Evolutionary conservation across 2,329 filamentous ascomycete species (phyloP).

Genomic region (Myrmaecium sp.): DNA sequence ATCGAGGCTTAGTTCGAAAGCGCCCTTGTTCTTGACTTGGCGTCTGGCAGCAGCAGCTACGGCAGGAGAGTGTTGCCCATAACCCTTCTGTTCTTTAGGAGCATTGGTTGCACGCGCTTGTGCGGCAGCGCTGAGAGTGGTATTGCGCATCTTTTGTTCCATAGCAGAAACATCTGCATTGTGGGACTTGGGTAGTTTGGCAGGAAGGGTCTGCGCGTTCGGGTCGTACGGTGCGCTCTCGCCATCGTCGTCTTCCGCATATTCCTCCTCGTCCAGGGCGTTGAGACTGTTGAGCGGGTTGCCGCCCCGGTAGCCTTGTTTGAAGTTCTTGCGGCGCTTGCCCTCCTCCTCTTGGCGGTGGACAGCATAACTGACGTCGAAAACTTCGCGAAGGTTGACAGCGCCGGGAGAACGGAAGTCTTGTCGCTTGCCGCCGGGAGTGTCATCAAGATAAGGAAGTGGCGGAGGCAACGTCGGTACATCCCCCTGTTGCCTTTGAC

Average conservation of each 20-base stretch:
- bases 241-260: conserved; percentile 49
- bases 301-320: conserved; percentile 48
- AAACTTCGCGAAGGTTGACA: conserved; percentile 90
- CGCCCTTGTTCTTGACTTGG: conserved; percentile 62
- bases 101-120: conserved; percentile 33
- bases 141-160: conserved; percentile 74
- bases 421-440: conserved; percentile 41
- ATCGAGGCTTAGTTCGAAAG: conserved; percentile 83
- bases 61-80: conserved; percentile 73
- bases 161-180: conserved; percentile 51
- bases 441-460: conserved; percentile 39
- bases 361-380: conserved; percentile 95
- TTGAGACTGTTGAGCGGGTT: conserved; percentile 51
- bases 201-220: conserved; percentile 31
- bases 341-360: conserved; percentile 92
- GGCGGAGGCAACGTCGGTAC: conserved; percentile 29
- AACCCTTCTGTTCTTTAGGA: conserved; percentile 48
- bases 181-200: conserved; percentile 51
- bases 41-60: conserved; percentile 72
- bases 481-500: conserved; percentile 35
- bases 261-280: conserved; percentile 45
- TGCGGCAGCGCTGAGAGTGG: conserved; percentile 53
- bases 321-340: conserved; percentile 74
- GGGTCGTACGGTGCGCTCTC: conserved; percentile 39
- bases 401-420: conserved; percentile 94